Conservation (phyloP, 202 grass and related monocot genomes). For the Schoenoplectus tabernaemontani region DNA sequence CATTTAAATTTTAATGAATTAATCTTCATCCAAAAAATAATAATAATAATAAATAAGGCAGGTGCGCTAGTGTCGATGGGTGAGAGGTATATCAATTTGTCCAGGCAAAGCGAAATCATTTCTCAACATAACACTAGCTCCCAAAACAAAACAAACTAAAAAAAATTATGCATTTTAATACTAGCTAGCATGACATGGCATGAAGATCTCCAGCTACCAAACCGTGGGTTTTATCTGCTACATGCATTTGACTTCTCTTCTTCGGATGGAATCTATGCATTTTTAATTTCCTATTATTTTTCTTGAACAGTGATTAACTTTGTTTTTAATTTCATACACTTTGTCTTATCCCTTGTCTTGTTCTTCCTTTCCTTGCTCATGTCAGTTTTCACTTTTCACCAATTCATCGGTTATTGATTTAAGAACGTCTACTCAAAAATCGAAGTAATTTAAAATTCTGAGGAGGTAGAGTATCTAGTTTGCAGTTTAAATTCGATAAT, state of each 20-base stretch:
- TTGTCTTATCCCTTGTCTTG: conserved; percentile 22
- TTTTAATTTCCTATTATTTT: conserved; percentile 4
- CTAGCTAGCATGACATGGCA: not conserved
- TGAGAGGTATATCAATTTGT: no score
- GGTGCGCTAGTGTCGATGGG: no score
- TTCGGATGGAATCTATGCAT: conserved; percentile 11
- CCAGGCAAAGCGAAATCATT: not conserved
- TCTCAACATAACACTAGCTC: not conserved
- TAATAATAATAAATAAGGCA: no score
- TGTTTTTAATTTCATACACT: not conserved
- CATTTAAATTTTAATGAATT: no score
- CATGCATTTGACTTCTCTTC: conserved; percentile 17
- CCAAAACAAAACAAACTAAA: not conserved
- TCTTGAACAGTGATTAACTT: not conserved
- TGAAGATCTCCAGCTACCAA: not conserved
- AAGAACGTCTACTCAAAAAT: not conserved
- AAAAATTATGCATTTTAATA: not conserved
- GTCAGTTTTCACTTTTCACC: conserved; percentile 6
- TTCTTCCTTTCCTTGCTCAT: not conserved
- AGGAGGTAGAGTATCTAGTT: no score
- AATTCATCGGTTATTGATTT: conserved; percentile 1
- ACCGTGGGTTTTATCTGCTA: conserved; percentile 22
- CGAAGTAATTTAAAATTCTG: not conserved
- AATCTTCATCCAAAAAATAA: no score
- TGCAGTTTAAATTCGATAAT: not conserved